These are phyloP conservation scores for Curvularia spicifera DNA, from an alignment of 2,329 filamentous ascomycete species.

Conservation along the genomic window DNA sequence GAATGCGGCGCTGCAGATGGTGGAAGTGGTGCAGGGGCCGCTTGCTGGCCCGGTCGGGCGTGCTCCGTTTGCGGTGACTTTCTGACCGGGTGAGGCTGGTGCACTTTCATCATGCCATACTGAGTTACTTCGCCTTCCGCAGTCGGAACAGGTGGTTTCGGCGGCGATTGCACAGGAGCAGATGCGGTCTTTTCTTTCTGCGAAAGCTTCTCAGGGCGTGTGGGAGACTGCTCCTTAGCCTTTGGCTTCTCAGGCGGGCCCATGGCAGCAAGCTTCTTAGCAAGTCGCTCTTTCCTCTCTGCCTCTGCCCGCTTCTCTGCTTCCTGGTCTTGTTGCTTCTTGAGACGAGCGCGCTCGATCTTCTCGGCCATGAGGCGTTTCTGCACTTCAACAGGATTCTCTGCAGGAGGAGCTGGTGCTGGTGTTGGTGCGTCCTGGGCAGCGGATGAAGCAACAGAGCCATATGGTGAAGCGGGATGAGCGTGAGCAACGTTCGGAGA, in stretches of 20 bases:
- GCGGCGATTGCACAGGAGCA: constrained; percentile 53
- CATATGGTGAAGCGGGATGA: constrained; percentile 47
- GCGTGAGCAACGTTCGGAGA: constrained; percentile 43
- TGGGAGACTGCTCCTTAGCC: constrained; percentile 48
- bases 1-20: constrained; percentile 34
- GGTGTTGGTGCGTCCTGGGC: constrained; percentile 34
- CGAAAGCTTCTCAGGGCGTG: constrained; percentile 44
- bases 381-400: constrained; percentile 70
- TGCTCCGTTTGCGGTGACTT: constrained; percentile 33
- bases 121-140: constrained; percentile 64
- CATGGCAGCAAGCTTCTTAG: constrained; percentile 73
- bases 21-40: constrained; percentile 17
- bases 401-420: constrained; percentile 56
- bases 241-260: constrained; percentile 59
- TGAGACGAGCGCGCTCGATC: constrained; percentile 70
- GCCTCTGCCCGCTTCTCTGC: constrained; percentile 75
- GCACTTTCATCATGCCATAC: constrained; percentile 68
- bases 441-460: constrained; percentile 37
- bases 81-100: constrained; percentile 61
- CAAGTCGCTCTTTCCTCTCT: constrained; percentile 72
- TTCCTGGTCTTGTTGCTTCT: constrained; percentile 61
- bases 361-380: constrained; percentile 72
- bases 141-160: constrained; percentile 64
- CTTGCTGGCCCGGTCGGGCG: constrained; percentile 19
- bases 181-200: constrained; percentile 55